A percentile compares a stretch with the other conserved stretches of the same genome.
These are phyloP conservation scores for Skeletonema menzelii DNA, from an alignment of 108 stramenopile genomes.

Conservation along the genomic window DNA sequence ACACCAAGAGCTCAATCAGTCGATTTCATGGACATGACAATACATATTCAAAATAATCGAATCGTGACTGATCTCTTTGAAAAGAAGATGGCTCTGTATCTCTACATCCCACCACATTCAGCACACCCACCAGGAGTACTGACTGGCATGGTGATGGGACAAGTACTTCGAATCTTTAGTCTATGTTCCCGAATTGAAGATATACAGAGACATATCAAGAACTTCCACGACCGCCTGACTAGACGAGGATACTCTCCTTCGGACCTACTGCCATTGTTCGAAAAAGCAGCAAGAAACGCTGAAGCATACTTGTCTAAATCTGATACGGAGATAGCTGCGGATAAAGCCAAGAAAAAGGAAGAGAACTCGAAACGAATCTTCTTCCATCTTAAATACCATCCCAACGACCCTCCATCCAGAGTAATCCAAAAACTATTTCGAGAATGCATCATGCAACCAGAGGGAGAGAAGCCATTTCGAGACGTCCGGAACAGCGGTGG, in stretches of 20 bases:
- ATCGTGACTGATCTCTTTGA: slow-evolving; percentile 26
- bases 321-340: too few relatives aligned
- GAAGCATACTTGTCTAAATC: not conserved
- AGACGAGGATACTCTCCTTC: slow-evolving; percentile 10
- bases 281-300: slow-evolving; percentile 25
- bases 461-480: too few relatives aligned
- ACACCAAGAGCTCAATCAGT: not conserved
- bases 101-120: slow-evolving; percentile 7
- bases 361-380: too few relatives aligned
- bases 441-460: too few relatives aligned
- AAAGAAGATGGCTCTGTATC: slow-evolving; percentile 5
- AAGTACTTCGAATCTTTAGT: slow-evolving; percentile 17
- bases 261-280: slow-evolving; percentile 17
- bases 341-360: too few relatives aligned
- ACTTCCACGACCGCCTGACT: slow-evolving; percentile 26
- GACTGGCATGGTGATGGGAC: slow-evolving; percentile 14
- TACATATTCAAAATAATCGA: not conserved
- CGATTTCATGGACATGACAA: slow-evolving; percentile 28
- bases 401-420: too few relatives aligned
- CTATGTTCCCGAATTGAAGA: slow-evolving; percentile 8
- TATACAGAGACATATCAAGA: not conserved
- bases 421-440: too few relatives aligned
- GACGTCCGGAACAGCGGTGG: too few relatives aligned
- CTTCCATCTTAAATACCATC: too few relatives aligned
- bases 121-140: slow-evolving; percentile 9